phyloP scores from a whole-genome alignment of 352 stramenopile genomes.

The Phytophthora multivora region DNA sequence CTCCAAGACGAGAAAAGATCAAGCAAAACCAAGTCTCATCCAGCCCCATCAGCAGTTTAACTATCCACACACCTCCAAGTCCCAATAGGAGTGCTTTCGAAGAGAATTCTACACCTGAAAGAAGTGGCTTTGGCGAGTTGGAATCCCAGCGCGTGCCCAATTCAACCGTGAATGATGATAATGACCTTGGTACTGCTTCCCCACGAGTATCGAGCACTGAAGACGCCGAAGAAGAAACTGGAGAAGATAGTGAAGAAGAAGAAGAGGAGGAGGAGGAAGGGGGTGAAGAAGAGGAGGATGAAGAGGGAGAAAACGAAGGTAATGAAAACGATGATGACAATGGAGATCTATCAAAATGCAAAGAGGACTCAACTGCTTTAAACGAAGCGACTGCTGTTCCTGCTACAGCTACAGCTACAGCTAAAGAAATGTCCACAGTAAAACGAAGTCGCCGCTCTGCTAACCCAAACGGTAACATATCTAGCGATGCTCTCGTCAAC shows the following conservation, averaged over 20 bases:
- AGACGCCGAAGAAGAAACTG: slow-evolving; percentile 1
- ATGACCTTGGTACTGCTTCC: too few relatives aligned
- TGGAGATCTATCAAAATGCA: background rate
- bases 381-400: slow-evolving; percentile 3
- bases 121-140: too few relatives aligned
- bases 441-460: background rate
- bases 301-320: background rate
- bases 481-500: slow-evolving; percentile 34
- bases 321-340: background rate
- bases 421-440: background rate
- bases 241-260: slow-evolving; percentile 1
- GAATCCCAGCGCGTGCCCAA: background rate
- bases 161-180: background rate
- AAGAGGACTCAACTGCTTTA: background rate
- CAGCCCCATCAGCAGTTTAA: slow-evolving; percentile 18
- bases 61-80: slow-evolving; percentile 23
- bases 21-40: slow-evolving; percentile 10
- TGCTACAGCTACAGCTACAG: slow-evolving; percentile 3
- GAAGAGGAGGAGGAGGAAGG: background rate
- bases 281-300: background rate
- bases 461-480: background rate
- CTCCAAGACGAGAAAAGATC: background rate
- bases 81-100: slow-evolving; percentile 3
- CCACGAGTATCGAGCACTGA: background rate
- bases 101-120: background rate